A percentile compares a stretch with the other conserved stretches of the same genome.
Conservation (phyloP, 257 asterid genomes). For the Fraxinus cuspidata region DNA sequence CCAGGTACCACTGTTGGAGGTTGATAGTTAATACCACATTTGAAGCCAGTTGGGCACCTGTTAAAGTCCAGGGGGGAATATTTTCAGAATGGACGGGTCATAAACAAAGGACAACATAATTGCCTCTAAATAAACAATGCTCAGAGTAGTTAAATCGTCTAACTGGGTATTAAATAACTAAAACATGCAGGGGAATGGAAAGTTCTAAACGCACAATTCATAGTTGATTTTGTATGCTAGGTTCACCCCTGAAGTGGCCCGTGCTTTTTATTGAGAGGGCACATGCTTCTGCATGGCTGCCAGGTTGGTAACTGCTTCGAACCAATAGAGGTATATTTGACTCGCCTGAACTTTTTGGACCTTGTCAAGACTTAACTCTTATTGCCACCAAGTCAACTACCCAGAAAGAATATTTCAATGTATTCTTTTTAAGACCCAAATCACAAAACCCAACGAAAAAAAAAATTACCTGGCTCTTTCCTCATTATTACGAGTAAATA, state of each 20-base stretch:
- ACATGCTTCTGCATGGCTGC: conserved; percentile 12
- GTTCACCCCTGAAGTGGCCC: conserved; percentile 10
- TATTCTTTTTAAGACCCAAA: not conserved
- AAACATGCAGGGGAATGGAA: not conserved
- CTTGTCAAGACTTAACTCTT: not conserved
- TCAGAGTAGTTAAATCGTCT: not conserved
- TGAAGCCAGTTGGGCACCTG: conserved; percentile 97
- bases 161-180: not conserved
- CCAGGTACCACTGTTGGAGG: conserved; percentile 93
- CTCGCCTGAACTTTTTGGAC: not conserved
- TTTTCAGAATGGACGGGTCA: conserved; percentile 13
- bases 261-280: conserved; percentile 15
- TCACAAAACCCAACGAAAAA: not conserved
- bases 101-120: not conserved
- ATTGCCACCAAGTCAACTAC: not conserved
- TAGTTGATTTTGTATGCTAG: not conserved
- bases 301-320: not conserved
- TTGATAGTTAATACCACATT: conserved; percentile 87
- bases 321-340: not conserved
- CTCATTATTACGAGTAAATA: not conserved
- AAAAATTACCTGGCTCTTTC: not conserved
- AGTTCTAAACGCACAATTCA: not conserved
- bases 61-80: not conserved
- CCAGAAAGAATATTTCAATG: not conserved
- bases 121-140: not conserved